Percentiles rank a stretch among this genome's conserved stretches.
Evolutionary conservation across 73 alveolate genomes (phyloP).

Genomic region (Paraurostyla sp.): DNA sequence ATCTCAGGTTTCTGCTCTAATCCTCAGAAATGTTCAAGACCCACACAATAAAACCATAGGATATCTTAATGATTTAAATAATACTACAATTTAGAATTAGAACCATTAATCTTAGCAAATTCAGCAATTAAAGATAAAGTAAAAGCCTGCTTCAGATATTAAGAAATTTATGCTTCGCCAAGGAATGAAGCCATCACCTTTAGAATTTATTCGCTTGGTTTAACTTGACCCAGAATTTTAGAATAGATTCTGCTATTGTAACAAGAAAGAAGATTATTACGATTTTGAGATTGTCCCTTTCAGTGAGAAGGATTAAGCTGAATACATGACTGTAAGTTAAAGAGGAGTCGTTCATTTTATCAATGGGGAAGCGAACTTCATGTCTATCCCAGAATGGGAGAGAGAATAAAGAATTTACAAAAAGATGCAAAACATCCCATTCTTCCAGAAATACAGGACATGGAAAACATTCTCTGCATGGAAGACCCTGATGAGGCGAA

Average conservation of each 20-base stretch:
- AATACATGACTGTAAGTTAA: constrained; percentile 89
- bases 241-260: constrained; percentile 88
- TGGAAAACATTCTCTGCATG: constrained; percentile 92
- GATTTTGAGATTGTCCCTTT: constrained; percentile 92
- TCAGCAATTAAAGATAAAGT: constrained; percentile 39
- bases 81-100: not conserved
- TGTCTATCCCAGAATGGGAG: constrained; percentile 90
- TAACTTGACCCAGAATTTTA: constrained; percentile 87
- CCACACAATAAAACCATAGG: not conserved
- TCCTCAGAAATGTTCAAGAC: constrained; percentile 10
- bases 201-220: constrained; percentile 86
- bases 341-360: constrained; percentile 91
- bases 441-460: constrained; percentile 81
- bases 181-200: constrained; percentile 80
- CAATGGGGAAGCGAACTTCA: constrained; percentile 83
- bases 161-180: constrained; percentile 14
- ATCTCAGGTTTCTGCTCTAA: constrained; percentile 8
- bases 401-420: constrained; percentile 84
- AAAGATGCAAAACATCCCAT: constrained; percentile 77
- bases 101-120: not conserved
- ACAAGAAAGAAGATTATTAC: constrained; percentile 86
- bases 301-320: constrained; percentile 76
- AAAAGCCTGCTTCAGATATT: constrained; percentile 45
- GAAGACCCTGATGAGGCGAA: constrained; percentile 90
- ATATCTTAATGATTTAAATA: not conserved